Evolutionary conservation across 257 asterid genomes (phyloP).

Genomic region (Echium plantagineum): DNA sequence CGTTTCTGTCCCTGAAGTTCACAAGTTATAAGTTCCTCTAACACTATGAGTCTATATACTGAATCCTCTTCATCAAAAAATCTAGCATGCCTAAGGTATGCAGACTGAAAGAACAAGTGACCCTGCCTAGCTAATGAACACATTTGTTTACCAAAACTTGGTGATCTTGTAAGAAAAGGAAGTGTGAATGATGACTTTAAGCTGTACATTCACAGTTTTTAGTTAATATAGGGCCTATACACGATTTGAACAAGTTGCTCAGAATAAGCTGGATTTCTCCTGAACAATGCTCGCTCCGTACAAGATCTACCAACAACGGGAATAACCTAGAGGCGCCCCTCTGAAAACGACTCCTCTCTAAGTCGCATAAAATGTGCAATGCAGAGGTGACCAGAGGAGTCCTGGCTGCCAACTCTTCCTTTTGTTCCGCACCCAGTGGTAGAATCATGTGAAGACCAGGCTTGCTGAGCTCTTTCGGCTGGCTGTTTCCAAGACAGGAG

Average conservation of each 20-base stretch:
- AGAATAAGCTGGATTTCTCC: conserved; percentile 66
- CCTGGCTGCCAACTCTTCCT: conserved; percentile 85
- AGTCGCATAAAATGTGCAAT: conserved; percentile 46
- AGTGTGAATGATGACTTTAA: conserved; percentile 28
- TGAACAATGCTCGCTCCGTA: conserved; percentile 87
- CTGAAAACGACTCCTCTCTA: conserved; percentile 43
- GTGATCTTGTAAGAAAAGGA: background rate
- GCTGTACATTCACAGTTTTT: conserved; percentile 12
- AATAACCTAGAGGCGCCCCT: conserved; percentile 46
- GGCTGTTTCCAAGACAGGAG: conserved; percentile 35
- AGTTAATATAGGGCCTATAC: conserved; percentile 65
- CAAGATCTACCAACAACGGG: conserved; percentile 70
- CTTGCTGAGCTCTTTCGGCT: conserved; percentile 17
- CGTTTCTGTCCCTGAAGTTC: too few relatives aligned
- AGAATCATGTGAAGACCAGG: conserved; percentile 26
- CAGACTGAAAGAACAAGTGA: background rate
- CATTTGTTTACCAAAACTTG: background rate
- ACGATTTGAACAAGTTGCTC: conserved; percentile 51
- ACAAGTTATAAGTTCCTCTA: background rate
- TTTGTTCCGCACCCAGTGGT: conserved; percentile 64
- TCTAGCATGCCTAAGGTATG: background rate
- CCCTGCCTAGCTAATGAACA: background rate
- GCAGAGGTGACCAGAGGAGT: conserved; percentile 56
- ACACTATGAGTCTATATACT: background rate
- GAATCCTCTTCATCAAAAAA: background rate